Percentiles rank a stretch among this genome's conserved stretches.
Evolutionary conservation across 2,329 filamentous ascomycete genomes (phyloP).

Genomic region (Lachnellula arida): DNA sequence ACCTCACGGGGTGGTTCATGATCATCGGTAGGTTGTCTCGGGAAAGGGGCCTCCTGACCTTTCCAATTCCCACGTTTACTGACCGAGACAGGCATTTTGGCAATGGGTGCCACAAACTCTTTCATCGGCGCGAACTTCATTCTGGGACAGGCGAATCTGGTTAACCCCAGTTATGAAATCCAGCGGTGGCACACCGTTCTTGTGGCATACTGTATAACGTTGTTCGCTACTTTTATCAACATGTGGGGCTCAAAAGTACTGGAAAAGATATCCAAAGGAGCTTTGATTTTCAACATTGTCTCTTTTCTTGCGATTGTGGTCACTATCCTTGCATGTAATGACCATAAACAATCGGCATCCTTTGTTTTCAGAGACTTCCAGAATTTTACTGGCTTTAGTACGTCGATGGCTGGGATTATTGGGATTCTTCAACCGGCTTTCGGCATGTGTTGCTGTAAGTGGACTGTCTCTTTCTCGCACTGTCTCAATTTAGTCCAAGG

Average conservation of each 20-base stretch:
- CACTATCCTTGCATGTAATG: conserved; percentile 48
- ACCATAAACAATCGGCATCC: conserved; percentile 47
- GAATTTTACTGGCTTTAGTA: conserved; percentile 48
- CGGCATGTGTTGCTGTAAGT: conserved; percentile 46
- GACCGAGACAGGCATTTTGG: conserved; percentile 29
- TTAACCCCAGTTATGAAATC: conserved; percentile 46
- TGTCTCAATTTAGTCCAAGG: not conserved
- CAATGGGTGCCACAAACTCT: conserved; percentile 51
- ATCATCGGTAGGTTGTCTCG: conserved; percentile 35
- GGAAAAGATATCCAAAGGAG: conserved; percentile 45
- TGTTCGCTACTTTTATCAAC: conserved; percentile 43
- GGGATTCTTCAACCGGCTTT: conserved; percentile 51
- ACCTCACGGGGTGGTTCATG: conserved; percentile 46
- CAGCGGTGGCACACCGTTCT: conserved; percentile 53
- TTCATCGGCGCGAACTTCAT: conserved; percentile 52
- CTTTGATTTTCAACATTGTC: conserved; percentile 49
- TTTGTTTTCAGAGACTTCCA: conserved; percentile 54
- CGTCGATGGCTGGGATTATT: conserved; percentile 46
- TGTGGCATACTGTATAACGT: conserved; percentile 45
- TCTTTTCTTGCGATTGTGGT: conserved; percentile 49
- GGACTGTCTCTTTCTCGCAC: not conserved
- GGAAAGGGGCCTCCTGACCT: not conserved
- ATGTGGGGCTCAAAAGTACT: conserved; percentile 46
- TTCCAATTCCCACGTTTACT: not conserved
- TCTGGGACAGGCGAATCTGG: conserved; percentile 49